These are phyloP conservation scores for Xylaria venustula DNA, from an alignment of 495 filamentous ascomycete species.

Conservation along the genomic window DNA sequence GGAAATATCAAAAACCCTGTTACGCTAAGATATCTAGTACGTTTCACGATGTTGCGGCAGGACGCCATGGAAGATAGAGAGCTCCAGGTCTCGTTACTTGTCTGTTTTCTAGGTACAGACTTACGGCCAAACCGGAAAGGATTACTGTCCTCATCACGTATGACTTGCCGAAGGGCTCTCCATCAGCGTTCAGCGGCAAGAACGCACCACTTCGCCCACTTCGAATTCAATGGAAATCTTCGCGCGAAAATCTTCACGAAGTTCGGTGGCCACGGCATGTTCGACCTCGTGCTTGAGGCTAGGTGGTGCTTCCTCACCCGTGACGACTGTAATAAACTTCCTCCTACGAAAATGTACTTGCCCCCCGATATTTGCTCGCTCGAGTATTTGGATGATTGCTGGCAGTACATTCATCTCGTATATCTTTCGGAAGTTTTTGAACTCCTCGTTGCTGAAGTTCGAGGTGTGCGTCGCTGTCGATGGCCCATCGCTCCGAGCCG, in stretches of 20 bases:
- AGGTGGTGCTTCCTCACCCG: not conserved
- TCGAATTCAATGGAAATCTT: not conserved
- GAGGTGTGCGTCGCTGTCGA: not conserved
- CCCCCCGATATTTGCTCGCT: not conserved
- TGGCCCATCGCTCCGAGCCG: not conserved
- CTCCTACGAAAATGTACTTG: not conserved
- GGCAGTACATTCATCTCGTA: not conserved
- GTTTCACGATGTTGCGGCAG: not conserved
- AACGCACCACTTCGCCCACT: not conserved
- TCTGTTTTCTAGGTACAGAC: not conserved
- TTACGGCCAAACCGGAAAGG: not conserved
- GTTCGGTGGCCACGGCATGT: not conserved
- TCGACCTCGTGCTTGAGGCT: not conserved
- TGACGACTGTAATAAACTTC: not conserved
- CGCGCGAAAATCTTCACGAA: not conserved
- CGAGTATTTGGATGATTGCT: slow-evolving; percentile 6
- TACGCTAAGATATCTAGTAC: not conserved
- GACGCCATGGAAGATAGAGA: not conserved
- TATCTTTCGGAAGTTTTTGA: not conserved
- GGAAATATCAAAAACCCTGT: no score
- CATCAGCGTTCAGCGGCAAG: not conserved
- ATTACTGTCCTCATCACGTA: not conserved
- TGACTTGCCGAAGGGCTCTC: not conserved
- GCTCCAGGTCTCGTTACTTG: not conserved
- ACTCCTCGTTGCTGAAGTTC: not conserved